Evolutionary conservation across 2,329 filamentous ascomycete genomes (phyloP).

Genomic region (Blastomyces parvus): DNA sequence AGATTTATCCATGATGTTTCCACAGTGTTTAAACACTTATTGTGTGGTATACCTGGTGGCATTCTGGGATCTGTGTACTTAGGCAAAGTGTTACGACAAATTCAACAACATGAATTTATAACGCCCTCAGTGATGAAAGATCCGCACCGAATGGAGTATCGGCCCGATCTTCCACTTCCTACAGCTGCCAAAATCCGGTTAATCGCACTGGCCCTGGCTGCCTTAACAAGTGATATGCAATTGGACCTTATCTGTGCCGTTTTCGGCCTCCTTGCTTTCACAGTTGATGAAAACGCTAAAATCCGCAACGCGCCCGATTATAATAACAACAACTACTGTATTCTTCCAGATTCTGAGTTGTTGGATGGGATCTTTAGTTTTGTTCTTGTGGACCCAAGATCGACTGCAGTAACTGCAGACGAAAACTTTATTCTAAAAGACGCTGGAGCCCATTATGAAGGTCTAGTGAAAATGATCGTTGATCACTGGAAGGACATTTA

Average conservation of each 20-base stretch:
- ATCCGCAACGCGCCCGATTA: conserved; percentile 14
- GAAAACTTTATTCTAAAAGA: conserved; percentile 15
- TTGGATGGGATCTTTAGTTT: conserved; percentile 27
- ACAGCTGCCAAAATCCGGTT: conserved; percentile 23
- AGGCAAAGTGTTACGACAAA: conserved; percentile 24
- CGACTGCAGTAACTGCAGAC: conserved; percentile 10
- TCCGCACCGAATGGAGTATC: conserved; percentile 18
- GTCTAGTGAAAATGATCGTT: conserved; percentile 28
- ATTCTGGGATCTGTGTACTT: conserved; percentile 31
- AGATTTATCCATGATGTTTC: conserved; percentile 27
- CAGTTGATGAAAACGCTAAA: conserved; percentile 23
- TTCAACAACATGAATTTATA: conserved; percentile 21
- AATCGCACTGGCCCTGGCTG: conserved; percentile 31
- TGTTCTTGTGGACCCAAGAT: conserved; percentile 19
- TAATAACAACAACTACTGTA: conserved; percentile 18
- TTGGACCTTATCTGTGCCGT: conserved; percentile 34
- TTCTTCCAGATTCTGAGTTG: conserved; percentile 21
- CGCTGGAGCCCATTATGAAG: conserved; percentile 22
- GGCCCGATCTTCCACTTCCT: conserved; percentile 17
- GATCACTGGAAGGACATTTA: conserved; percentile 29
- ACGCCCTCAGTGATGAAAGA: conserved; percentile 13
- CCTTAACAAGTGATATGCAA: conserved; percentile 30
- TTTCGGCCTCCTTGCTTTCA: conserved; percentile 29
- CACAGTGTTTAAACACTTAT: conserved; percentile 28
- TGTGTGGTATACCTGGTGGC: conserved; percentile 31